Percentiles rank a stretch among this genome's conserved stretches.
These are phyloP conservation scores for Anisogramma anomala DNA, from an alignment of 2,329 filamentous ascomycete species.

Conservation along the genomic window DNA sequence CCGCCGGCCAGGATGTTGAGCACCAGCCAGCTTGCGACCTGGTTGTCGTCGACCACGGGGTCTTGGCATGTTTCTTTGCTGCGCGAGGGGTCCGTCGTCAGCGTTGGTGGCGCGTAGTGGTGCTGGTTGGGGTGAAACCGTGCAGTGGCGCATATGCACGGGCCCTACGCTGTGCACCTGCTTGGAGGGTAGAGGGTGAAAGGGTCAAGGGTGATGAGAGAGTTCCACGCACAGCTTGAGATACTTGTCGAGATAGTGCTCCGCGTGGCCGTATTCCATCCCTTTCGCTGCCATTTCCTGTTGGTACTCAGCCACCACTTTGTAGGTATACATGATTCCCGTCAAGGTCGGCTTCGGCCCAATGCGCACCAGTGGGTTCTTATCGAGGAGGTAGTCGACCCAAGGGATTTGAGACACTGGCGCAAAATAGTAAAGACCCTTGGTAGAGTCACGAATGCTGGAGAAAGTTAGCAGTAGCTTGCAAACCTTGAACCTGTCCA, in stretches of 20 bases:
- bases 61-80: not conserved
- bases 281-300: not conserved
- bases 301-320: constrained; percentile 2
- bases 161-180: too few species aligned
- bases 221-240: constrained; percentile 1
- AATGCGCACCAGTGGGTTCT: constrained; percentile 20
- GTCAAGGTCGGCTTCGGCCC: constrained; percentile 14
- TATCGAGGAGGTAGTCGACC: constrained; percentile 20
- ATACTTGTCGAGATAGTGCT: constrained; percentile 4
- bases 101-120: too few species aligned
- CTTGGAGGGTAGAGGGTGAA: too few species aligned
- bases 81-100: too few species aligned
- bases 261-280: not conserved
- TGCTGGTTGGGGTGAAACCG: too few species aligned
- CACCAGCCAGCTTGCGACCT: constrained; percentile 25
- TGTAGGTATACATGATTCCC: not conserved
- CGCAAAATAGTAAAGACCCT: constrained; percentile 24
- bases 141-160: too few species aligned
- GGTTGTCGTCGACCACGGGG: constrained; percentile 24
- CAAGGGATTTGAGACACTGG: constrained; percentile 20
- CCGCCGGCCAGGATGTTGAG: constrained; percentile 26
- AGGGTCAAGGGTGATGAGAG: too few species aligned
- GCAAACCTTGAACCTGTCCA: too few species aligned
- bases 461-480: not conserved
- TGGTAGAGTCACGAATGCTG: constrained; percentile 2